Evolutionary conservation across 768 basidiomycete species (phyloP).

Genomic region (Hericium rajendrae): DNA sequence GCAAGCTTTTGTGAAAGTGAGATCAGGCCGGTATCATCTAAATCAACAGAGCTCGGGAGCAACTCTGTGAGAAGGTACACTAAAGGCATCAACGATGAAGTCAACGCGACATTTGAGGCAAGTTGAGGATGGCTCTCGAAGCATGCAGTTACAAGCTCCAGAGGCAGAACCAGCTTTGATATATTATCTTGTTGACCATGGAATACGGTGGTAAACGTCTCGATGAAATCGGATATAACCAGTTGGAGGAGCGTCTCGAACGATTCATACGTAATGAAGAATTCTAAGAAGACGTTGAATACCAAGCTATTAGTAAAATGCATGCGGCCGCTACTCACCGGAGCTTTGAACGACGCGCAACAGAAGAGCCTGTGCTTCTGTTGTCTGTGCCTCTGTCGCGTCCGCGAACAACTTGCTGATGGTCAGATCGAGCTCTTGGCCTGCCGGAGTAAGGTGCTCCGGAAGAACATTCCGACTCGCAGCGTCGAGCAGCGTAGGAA

Average conservation of each 20-base stretch:
- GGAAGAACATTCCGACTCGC: conserved; percentile 32
- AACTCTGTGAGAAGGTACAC: conserved; percentile 42
- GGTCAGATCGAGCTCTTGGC: conserved; percentile 35
- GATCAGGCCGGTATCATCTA: conserved; percentile 10
- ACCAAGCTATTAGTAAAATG: neutral
- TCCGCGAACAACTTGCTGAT: conserved; percentile 31
- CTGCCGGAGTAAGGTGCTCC: conserved; percentile 33
- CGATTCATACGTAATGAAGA: conserved; percentile 23
- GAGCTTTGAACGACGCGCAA: conserved; percentile 30
- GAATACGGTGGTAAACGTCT: conserved; percentile 5
- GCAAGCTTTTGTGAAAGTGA: conserved; percentile 22
- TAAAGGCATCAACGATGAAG: conserved; percentile 26
- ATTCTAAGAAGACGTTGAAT: conserved; percentile 14
- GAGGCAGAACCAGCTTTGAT: neutral
- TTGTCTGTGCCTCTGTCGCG: conserved; percentile 21
- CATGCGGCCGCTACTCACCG: conserved; percentile 25
- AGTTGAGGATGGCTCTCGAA: neutral
- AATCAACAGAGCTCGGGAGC: conserved; percentile 26
- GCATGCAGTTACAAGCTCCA: conserved; percentile 7
- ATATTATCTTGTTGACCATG: conserved; percentile 3
- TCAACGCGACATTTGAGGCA: neutral
- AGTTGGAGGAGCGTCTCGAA: conserved; percentile 21
- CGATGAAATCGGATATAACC: conserved; percentile 10
- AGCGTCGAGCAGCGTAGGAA: conserved; percentile 34
- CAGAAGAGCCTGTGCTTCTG: conserved; percentile 25